Evolutionary conservation across 179 eudicot genomes (phyloP).

Genomic region (Silene vulgaris): DNA sequence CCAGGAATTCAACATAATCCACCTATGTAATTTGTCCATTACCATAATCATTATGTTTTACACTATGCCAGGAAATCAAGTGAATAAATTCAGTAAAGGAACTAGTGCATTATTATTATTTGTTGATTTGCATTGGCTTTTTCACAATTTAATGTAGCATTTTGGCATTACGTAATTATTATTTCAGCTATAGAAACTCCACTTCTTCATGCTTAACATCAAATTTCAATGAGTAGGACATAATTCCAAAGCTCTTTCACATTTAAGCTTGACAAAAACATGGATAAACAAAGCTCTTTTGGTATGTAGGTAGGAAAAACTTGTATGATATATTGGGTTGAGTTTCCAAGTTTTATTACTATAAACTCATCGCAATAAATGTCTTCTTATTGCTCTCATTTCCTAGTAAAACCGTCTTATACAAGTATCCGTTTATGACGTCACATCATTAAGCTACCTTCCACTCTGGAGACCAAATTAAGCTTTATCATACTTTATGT

Average conservation of each 20-base stretch:
- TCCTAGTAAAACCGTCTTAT: too few relatives aligned
- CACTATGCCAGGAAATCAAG: slow-evolving; percentile 13
- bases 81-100: not conserved
- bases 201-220: slow-evolving; percentile 16
- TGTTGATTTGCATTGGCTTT: slow-evolving; percentile 2
- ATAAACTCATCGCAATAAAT: too few relatives aligned
- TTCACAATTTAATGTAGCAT: slow-evolving; percentile 4
- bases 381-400: too few relatives aligned
- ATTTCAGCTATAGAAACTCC: slow-evolving; percentile 16
- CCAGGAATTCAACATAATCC: not conserved
- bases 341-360: too few relatives aligned
- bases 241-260: slow-evolving; percentile 1
- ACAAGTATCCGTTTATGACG: not conserved
- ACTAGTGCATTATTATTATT: not conserved
- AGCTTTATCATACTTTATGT: not conserved
- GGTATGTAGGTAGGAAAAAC: too few relatives aligned
- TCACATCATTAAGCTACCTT: not conserved
- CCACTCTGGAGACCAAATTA: not conserved
- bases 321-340: too few relatives aligned
- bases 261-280: not conserved
- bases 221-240: slow-evolving; percentile 14
- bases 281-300: not conserved
- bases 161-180: not conserved
- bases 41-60: slow-evolving; percentile 3
- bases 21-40: slow-evolving; percentile 10